These are phyloP conservation scores for Chaetomium strumarium DNA, from an alignment of 2,329 filamentous ascomycete genomes.

Conservation along the genomic window DNA sequence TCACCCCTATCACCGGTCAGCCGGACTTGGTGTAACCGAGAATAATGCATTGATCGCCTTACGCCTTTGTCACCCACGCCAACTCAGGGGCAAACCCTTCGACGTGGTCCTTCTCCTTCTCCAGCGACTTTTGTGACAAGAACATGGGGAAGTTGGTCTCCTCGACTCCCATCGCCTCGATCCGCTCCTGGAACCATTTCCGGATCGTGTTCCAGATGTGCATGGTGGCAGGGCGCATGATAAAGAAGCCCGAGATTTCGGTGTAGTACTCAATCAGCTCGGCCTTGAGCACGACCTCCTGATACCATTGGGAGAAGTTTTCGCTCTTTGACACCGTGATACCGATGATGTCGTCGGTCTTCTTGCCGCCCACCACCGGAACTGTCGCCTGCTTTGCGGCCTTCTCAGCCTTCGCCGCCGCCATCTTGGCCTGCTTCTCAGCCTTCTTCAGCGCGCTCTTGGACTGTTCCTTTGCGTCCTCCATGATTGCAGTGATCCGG, in stretches of 20 bases:
- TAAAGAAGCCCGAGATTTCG: conserved; percentile 88
- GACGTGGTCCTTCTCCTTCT: conserved; percentile 89
- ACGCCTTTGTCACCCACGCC: conserved; percentile 82
- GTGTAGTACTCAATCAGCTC: conserved; percentile 95
- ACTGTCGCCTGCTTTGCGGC: conserved; percentile 51
- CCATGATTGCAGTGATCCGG: conserved; percentile 22
- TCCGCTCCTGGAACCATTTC: conserved; percentile 64
- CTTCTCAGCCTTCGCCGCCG: conserved; percentile 57
- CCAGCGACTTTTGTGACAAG: conserved; percentile 81
- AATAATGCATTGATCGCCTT: conserved; percentile 30
- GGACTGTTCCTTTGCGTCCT: conserved; percentile 38
- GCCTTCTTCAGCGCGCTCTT: conserved; percentile 63
- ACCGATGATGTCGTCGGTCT: conserved; percentile 67
- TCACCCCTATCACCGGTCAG: conserved; percentile 58
- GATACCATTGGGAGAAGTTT: conserved; percentile 93
- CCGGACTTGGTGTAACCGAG: conserved; percentile 6
- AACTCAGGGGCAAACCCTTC: conserved; percentile 96
- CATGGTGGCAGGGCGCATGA: conserved; percentile 69
- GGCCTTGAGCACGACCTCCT: conserved; percentile 93
- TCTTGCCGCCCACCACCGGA: conserved; percentile 52
- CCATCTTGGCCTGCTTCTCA: conserved; percentile 57
- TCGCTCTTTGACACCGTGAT: conserved; percentile 81
- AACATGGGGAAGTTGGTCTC: conserved; percentile 98
- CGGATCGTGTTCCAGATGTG: conserved; percentile 61
- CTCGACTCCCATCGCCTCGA: conserved; percentile 86